Base-by-base conservation (phyloP, 176 grass and related monocot genomes). In the Oryza brachyantha region DNA sequence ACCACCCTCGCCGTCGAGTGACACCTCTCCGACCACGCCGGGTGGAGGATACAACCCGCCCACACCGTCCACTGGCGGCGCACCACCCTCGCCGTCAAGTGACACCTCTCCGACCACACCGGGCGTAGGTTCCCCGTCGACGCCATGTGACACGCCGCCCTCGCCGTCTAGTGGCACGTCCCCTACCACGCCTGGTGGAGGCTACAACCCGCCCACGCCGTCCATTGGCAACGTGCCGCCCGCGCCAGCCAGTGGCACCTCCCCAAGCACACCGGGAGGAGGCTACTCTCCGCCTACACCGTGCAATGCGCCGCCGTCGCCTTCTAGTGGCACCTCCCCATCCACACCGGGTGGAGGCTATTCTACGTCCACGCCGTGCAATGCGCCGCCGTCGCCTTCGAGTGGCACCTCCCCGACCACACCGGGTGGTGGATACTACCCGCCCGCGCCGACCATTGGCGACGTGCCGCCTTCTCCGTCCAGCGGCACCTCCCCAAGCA, bases 221-320 rank as follows among this genome's bases (percentile, higher is more conserved):
- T 17, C 14, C 3, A 14, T 46, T 8, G 43, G 43, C 43, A 5
- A 14, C 5, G 43, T 17, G 1, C 76, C 81, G 0, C 85, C 82
- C 1, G 25, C 73, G 0, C 83, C 87, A 8, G 64, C 35, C 43
- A 67, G 25, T 19, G 61, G 42, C 34, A 85, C 72, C 1, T 64
- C 83, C 4, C 82, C 83, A 8, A 45, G 60, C 14, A 76, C 77
- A 3, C 66, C 83, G 0, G 40, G 61, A 24, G 39, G 73, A 37
- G 28, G 57, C 10, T n/a, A 39, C 70, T 37, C 29, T 22, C 34
- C 36, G 29, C 14, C 57, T 7, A 48, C 45, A 14, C 45, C 45
- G 1, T 48, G 70, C 31, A 70, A 64, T 14, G 61, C 71, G 1
- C 84, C 71, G 17, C 86, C 85, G 4, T 50, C 74, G 37, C 78